A percentile compares a stretch with the other conserved stretches of the same genome.
Conservation (phyloP, 116 monocot species). For the Cymodocea nodosa region DNA sequence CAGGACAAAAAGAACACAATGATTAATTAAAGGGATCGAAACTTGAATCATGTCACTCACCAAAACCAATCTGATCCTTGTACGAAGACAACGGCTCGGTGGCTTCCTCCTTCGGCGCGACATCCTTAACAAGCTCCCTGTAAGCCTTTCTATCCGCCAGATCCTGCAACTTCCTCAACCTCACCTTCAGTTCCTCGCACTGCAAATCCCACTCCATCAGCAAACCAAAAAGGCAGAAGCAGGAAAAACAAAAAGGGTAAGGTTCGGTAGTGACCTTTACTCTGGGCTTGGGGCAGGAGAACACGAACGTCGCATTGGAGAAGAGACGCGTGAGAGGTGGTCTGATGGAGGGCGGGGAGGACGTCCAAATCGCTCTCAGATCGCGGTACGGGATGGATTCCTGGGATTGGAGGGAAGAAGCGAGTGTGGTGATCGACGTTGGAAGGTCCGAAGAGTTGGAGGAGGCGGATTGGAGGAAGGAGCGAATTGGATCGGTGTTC, state of each 20-base stretch:
- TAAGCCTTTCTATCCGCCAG: constrained; percentile 56
- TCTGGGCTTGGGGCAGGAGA: constrained; percentile 43
- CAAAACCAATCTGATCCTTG: constrained; percentile 82
- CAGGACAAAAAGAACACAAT: neutral
- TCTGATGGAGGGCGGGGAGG: constrained; percentile 22
- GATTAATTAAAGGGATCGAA: neutral
- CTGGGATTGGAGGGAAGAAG: constrained; percentile 23
- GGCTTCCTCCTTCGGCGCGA: constrained; percentile 39
- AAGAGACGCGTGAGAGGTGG: constrained; percentile 51
- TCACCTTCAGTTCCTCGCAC: constrained; percentile 56
- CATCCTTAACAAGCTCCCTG: constrained; percentile 56
- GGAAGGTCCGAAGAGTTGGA: constrained; percentile 19
- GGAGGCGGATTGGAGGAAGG: constrained; percentile 38
- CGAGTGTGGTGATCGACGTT: constrained; percentile 31
- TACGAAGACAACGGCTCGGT: constrained; percentile 70
- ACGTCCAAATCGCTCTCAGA: constrained; percentile 50
- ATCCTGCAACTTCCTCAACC: constrained; percentile 45
- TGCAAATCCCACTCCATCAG: constrained; percentile 4
- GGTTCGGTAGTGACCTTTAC: constrained; percentile 28
- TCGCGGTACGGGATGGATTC: constrained; percentile 33
- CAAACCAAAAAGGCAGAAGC: neutral
- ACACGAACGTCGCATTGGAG: constrained; percentile 30
- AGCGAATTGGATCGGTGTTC: constrained; percentile 37
- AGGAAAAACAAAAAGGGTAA: neutral
- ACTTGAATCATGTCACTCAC: constrained; percentile 11